These are phyloP conservation scores for Amylocystis lapponica DNA, from an alignment of 768 basidiomycete genomes.

Conservation along the genomic window DNA sequence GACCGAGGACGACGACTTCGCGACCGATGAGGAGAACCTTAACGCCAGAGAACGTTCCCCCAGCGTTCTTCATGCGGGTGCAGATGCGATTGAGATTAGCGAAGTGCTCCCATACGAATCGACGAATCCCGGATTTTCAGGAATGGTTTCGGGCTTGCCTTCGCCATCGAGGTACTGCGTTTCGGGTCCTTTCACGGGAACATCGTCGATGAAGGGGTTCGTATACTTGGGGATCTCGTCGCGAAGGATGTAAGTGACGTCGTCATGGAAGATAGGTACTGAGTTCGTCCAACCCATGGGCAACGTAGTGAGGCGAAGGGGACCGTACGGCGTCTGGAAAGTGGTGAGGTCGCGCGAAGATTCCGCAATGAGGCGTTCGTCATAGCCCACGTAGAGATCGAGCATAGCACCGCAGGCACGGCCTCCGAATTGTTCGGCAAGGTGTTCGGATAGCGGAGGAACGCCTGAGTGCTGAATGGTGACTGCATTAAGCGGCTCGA, in stretches of 20 bases:
- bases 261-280: conserved; percentile 11
- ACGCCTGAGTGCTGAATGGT: conserved; percentile 15
- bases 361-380: conserved; percentile 4
- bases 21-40: conserved; percentile 1
- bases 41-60: conserved; percentile 17
- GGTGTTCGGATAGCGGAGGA: conserved; percentile 14
- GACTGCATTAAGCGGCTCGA: conserved; percentile 21
- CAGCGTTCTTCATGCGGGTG: conserved; percentile 21
- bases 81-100: conserved; percentile 29
- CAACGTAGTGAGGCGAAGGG: conserved; percentile 3
- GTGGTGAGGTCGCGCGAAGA: conserved; percentile 8
- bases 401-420: conserved; percentile 9
- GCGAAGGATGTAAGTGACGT: conserved; percentile 8
- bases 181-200: conserved; percentile 11
- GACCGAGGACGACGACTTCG: conserved; percentile 27
- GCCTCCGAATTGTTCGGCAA: conserved; percentile 19
- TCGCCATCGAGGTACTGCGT: conserved; percentile 7
- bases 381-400: conserved; percentile 11
- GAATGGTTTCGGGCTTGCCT: conserved; percentile 13
- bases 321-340: conserved; percentile 10
- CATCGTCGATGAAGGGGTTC: conserved; percentile 14
- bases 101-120: conserved; percentile 34
- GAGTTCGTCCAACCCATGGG: conserved; percentile 19
- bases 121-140: conserved; percentile 23
- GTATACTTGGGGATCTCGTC: conserved; percentile 11